These are phyloP conservation scores for Telfairia occidentalis DNA, from an alignment of 331 rosid species.

Conservation along the genomic window DNA sequence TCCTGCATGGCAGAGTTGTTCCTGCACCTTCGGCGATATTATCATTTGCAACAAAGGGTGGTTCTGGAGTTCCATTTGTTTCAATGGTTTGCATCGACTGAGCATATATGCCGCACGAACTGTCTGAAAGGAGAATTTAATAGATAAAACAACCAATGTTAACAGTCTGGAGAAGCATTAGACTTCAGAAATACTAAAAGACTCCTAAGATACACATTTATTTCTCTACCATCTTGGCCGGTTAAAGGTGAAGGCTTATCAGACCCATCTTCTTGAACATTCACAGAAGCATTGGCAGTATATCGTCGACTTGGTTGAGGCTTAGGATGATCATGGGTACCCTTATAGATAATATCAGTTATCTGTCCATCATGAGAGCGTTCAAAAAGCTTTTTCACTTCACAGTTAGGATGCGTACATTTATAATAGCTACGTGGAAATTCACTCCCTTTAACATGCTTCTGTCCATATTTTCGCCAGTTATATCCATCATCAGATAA, in stretches of 20 bases:
- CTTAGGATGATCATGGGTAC: conserved; percentile 93
- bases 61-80: conserved; percentile 44
- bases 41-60: conserved; percentile 38
- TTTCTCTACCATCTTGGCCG: conserved; percentile 58
- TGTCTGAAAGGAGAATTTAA: conserved; percentile 40
- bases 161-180: conserved; percentile 11
- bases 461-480: conserved; percentile 94
- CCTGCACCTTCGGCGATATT: conserved; percentile 51
- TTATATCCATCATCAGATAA: conserved; percentile 80
- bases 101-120: conserved; percentile 35
- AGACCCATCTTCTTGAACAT: conserved; percentile 53
- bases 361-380: conserved; percentile 89
- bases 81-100: conserved; percentile 37
- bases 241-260: conserved; percentile 52
- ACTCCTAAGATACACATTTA: conserved; percentile 10
- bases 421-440: conserved; percentile 97
- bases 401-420: conserved; percentile 93
- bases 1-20: conserved; percentile 33
- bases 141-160: conserved; percentile 12
- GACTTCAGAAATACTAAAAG: not conserved
- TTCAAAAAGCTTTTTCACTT: conserved; percentile 91
- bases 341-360: conserved; percentile 86
- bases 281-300: conserved; percentile 41
- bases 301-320: conserved; percentile 85
- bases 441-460: conserved; percentile 93